Evolutionary conservation across 164 flowering plant species (phyloP).

Genomic region (Macadamia tetraphylla): DNA sequence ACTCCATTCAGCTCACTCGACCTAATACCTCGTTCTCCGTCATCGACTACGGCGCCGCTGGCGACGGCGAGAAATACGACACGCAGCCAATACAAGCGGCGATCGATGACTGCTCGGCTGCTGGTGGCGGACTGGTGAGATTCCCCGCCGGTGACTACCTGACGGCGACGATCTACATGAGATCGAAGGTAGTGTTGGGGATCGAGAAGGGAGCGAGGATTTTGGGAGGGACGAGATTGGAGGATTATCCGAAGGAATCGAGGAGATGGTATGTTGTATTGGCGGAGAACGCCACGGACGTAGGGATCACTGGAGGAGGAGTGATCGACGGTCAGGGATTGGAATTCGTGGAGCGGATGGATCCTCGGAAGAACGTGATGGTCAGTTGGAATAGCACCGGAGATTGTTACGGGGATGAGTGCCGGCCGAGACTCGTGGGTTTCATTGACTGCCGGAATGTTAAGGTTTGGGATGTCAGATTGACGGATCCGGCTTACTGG

Average conservation of each 20-base stretch:
- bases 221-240: conserved; percentile 51
- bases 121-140: conserved; percentile 46
- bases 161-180: conserved; percentile 62
- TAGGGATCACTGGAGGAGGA: conserved; percentile 87
- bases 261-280: conserved; percentile 70
- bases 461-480: conserved; percentile 39
- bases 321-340: conserved; percentile 76
- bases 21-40: conserved; percentile 41
- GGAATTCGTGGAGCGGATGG: conserved; percentile 52
- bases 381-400: conserved; percentile 93
- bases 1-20: conserved; percentile 11
- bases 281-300: conserved; percentile 73
- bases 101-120: conserved; percentile 52
- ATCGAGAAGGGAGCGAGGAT: conserved; percentile 48
- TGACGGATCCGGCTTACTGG: conserved; percentile 79
- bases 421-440: conserved; percentile 84
- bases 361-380: conserved; percentile 85
- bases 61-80: conserved; percentile 70
- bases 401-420: conserved; percentile 78
- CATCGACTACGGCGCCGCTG: conserved; percentile 77
- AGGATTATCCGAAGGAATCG: conserved; percentile 56
- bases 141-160: conserved; percentile 69
- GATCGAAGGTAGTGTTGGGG: conserved; percentile 55
- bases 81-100: conserved; percentile 74
- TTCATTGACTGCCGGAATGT: conserved; percentile 58